Evolutionary conservation across 306 rosid genomes (phyloP).

Genomic region (Cyclanthera cordifolia): DNA sequence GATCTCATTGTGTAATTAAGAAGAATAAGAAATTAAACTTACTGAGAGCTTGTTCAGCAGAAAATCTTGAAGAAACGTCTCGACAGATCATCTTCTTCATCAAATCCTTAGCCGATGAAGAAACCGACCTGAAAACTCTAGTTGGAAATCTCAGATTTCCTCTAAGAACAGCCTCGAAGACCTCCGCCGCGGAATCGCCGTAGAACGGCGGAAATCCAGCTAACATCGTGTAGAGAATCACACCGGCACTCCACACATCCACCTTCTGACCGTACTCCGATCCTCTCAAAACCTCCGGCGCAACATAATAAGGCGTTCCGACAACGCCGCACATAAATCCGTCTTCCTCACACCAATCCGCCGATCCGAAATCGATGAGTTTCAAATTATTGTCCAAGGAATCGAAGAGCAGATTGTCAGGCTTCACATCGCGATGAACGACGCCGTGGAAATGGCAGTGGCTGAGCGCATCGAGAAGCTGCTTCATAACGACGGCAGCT

Average conservation of each 20-base stretch:
- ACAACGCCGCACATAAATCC: conserved; percentile 46
- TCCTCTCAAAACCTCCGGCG: conserved; percentile 67
- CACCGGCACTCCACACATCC: conserved; percentile 73
- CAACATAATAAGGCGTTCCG: conserved; percentile 71
- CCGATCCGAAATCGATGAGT: conserved; percentile 74
- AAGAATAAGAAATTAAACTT: conserved; percentile 15
- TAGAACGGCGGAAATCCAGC: conserved; percentile 64
- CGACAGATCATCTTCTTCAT: conserved; percentile 68
- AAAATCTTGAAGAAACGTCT: conserved; percentile 41
- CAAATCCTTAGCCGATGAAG: conserved; percentile 58
- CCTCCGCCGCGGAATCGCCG: conserved; percentile 50
- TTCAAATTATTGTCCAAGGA: conserved; percentile 31
- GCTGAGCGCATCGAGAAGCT: conserved; percentile 40
- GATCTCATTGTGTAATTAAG: background rate
- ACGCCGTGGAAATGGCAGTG: conserved; percentile 57
- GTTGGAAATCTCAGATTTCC: conserved; percentile 69
- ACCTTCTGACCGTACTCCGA: conserved; percentile 43
- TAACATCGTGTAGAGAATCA: conserved; percentile 56
- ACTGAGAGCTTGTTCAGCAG: conserved; percentile 70
- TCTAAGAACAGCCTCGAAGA: conserved; percentile 56
- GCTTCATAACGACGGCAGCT: conserved; percentile 30
- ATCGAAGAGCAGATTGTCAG: conserved; percentile 61
- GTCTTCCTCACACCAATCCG: conserved; percentile 52
- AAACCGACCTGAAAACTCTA: conserved; percentile 43
- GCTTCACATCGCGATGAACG: conserved; percentile 65